Conservation (phyloP, 2,329 filamentous ascomycete species). For the Hymenoscyphus scutula region DNA sequence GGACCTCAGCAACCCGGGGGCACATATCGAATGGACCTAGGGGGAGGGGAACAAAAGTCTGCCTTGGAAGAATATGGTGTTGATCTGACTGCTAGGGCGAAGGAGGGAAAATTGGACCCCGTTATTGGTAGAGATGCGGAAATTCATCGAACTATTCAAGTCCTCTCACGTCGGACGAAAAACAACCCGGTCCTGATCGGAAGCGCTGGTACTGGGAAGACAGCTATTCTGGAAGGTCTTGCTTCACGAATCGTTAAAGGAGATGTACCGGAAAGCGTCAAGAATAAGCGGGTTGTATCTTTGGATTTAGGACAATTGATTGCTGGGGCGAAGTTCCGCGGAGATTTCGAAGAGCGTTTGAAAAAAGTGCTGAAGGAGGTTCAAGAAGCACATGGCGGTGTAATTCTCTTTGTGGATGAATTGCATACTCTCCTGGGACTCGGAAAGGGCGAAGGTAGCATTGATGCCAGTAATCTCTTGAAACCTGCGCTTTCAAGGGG, state of each 20-base stretch:
- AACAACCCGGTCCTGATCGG: conserved; percentile 90
- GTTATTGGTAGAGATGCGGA: conserved; percentile 91
- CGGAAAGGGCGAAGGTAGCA: conserved; percentile 92
- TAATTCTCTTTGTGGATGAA: conserved; percentile 95
- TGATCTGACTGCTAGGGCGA: conserved; percentile 82
- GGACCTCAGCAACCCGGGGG: conserved; percentile 84
- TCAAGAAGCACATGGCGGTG: conserved; percentile 79
- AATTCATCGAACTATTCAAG: conserved; percentile 91
- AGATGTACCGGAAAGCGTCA: conserved; percentile 93
- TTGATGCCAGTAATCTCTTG: conserved; percentile 91
- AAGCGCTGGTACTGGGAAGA: conserved; percentile 82
- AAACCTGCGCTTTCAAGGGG: conserved; percentile 93
- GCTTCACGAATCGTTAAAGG: conserved; percentile 87
- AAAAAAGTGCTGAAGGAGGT: conserved; percentile 88
- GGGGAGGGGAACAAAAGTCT: conserved; percentile 71
- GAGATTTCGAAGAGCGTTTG: conserved; percentile 91
- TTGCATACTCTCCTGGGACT: conserved; percentile 87
- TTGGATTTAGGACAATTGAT: conserved; percentile 90
- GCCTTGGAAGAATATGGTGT: conserved; percentile 89
- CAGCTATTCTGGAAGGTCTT: conserved; percentile 85
- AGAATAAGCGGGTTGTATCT: conserved; percentile 85
- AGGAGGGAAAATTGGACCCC: conserved; percentile 87
- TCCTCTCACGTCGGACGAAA: conserved; percentile 88
- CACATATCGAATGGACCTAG: conserved; percentile 90
- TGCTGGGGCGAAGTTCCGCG: conserved; percentile 90